Conservation (phyloP, 1,284 basidiomycete genomes). For the Ganoderma sp. region DNA sequence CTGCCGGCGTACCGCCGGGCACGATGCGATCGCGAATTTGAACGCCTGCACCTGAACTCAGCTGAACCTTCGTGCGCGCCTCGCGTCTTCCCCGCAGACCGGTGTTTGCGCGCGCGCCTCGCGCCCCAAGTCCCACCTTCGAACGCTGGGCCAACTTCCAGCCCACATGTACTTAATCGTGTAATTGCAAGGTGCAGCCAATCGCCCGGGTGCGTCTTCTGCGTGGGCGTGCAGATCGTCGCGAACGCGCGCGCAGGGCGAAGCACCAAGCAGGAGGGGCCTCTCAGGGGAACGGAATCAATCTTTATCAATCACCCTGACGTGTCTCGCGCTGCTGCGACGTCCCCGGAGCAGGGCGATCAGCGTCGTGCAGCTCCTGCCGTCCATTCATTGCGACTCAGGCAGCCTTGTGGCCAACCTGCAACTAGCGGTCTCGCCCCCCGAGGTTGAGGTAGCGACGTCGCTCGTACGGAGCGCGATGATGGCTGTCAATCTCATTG, state of each 20-base stretch:
- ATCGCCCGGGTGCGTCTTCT: not conserved
- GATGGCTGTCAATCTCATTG: not conserved
- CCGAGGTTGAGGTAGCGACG: not conserved
- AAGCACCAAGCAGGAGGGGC: not conserved
- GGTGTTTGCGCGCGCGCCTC: not conserved
- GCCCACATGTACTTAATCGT: not conserved
- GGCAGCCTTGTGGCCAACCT: not conserved
- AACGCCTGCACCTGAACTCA: not conserved
- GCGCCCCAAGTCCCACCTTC: not conserved
- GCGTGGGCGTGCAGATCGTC: not conserved
- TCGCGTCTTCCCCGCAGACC: constrained; percentile 4
- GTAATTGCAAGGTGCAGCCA: not conserved
- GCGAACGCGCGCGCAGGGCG: not conserved
- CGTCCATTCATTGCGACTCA: not conserved
- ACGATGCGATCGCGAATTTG: not conserved
- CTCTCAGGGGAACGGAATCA: not conserved
- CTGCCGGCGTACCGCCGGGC: not conserved
- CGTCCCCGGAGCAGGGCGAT: constrained; percentile 5
- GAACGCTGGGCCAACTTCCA: not conserved
- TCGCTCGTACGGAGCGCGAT: not conserved
- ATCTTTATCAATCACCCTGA: constrained; percentile 7
- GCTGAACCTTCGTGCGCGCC: constrained; percentile 6
- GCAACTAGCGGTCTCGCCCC: no score
- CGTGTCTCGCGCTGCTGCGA: constrained; percentile 8
- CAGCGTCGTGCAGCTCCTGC: not conserved